Evolutionary conservation across 192 early-diverging fungal species (phyloP), one percentile per base, ranked within the genome.

Genomic region (Linnemannia schmuckeri): DNA sequence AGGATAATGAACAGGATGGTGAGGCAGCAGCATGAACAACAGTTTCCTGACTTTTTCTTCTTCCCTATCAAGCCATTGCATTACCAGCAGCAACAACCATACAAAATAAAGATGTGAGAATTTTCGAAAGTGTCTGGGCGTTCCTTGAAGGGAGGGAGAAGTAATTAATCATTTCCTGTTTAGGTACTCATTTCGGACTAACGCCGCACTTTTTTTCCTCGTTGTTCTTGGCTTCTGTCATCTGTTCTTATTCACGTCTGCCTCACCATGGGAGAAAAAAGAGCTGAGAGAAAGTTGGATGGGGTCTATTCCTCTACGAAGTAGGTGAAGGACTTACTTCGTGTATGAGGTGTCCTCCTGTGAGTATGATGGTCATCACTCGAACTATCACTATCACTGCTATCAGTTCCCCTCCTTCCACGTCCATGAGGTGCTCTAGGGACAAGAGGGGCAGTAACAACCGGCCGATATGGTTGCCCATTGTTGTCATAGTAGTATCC

Each of bases 11-110:
- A 44, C n/a, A 82, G 9, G 27, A 82, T 33, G 35, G 71, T 22
- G 5, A 47, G 30, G 6, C 61, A 42, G 37, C 80, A 82, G 69
- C 80, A 76, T 35, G 63, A 71, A 72, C 74, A 76, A n/a, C 80
- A 82, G 57, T 37, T 57, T 68, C 80, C 74, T 8, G 27, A 76
- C 30, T 18, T 75, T 49, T 72, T 81, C 52, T 47, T 82, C 41
- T 72, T 72, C 30, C 57, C 74, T 61, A 42, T 70, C 12, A 38
- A 71, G 0, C 10, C 30, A 41, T 40, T 40, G 15, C 47, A 49
- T 12, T 49, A 44, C 46, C 6, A 8, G 6, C 27, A 37, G 41
- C 13, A 44, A 30, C 1, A 42, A 46, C 3, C 27, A 57, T 42
- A 73, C 0, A 24, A 20, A 13, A 33, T 2, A 33, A 15, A 46